Conservation (phyloP, 768 basidiomycete species). For the Boletus rubropictus region DNA sequence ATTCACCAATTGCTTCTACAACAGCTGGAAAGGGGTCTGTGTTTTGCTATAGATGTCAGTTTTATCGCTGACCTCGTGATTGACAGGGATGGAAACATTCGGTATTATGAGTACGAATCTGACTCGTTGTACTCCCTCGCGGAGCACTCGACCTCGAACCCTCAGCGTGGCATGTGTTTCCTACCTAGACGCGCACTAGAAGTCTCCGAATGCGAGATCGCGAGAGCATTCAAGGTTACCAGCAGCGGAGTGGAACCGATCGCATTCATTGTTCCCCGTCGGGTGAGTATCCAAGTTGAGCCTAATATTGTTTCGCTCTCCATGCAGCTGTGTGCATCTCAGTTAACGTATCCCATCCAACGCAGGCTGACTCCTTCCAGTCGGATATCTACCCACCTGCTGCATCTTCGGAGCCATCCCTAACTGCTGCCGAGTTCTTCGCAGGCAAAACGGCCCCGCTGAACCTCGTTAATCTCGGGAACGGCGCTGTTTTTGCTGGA, state of each 20-base stretch:
- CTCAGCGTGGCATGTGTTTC: slow-evolving; percentile 97
- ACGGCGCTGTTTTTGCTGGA: slow-evolving; percentile 43
- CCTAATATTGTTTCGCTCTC: neutral
- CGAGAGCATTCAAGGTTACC: slow-evolving; percentile 85
- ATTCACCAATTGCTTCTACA: neutral
- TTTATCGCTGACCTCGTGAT: slow-evolving; percentile 3
- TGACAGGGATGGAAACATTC: slow-evolving; percentile 86
- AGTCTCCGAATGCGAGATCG: slow-evolving; percentile 91
- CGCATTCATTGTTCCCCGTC: slow-evolving; percentile 91
- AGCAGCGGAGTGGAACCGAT: slow-evolving; percentile 78
- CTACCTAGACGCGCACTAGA: slow-evolving; percentile 86
- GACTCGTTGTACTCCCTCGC: slow-evolving; percentile 71
- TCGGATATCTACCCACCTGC: slow-evolving; percentile 96
- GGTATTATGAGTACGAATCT: slow-evolving; percentile 94
- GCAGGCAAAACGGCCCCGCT: slow-evolving; percentile 72
- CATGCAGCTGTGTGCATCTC: neutral
- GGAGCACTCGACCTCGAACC: slow-evolving; percentile 86
- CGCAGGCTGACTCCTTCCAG: slow-evolving; percentile 89
- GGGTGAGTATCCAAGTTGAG: slow-evolving; percentile 40
- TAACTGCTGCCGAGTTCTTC: slow-evolving; percentile 84
- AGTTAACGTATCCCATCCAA: neutral
- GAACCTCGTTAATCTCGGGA: slow-evolving; percentile 76
- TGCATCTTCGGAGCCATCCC: slow-evolving; percentile 70
- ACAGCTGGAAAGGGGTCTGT: slow-evolving; percentile 82
- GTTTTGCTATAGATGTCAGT: neutral